Percentiles rank a stretch among this genome's conserved stretches.
phyloP scores from a whole-genome alignment of 2,329 filamentous ascomycete genomes.

The Aureobasidium sp. region DNA sequence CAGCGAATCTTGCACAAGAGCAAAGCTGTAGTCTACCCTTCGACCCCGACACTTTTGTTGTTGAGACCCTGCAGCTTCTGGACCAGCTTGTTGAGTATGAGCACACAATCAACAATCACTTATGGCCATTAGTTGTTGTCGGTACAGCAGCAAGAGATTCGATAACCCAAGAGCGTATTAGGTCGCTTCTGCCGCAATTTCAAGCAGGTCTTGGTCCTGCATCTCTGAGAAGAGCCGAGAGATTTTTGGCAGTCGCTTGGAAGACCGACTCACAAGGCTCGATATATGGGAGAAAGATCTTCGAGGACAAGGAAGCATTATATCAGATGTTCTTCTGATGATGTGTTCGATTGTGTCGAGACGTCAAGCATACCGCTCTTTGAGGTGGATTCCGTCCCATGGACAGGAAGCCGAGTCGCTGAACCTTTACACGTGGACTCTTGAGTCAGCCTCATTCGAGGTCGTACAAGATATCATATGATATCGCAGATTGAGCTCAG shows the following conservation, averaged over 20 bases:
- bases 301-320: neutral
- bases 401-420: neutral
- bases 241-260: neutral
- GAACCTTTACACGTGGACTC: neutral
- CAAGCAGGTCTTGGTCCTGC: neutral
- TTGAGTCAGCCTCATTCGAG: neutral
- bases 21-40: neutral
- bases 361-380: neutral
- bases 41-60: neutral
- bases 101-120: neutral
- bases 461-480: neutral
- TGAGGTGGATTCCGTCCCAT: too few relatives aligned
- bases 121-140: conserved; percentile 9
- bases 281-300: neutral
- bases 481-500: neutral
- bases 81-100: neutral
- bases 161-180: neutral
- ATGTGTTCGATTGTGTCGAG: neutral
- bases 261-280: neutral
- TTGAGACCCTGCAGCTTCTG: neutral
- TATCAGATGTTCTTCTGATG: conserved; percentile 10
- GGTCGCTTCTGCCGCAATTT: neutral
- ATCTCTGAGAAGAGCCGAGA: neutral
- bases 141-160: neutral
- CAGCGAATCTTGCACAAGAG: neutral